Base-by-base conservation (phyloP, 441 rosid genomes). In the Hypseocharis bilobata region DNA sequence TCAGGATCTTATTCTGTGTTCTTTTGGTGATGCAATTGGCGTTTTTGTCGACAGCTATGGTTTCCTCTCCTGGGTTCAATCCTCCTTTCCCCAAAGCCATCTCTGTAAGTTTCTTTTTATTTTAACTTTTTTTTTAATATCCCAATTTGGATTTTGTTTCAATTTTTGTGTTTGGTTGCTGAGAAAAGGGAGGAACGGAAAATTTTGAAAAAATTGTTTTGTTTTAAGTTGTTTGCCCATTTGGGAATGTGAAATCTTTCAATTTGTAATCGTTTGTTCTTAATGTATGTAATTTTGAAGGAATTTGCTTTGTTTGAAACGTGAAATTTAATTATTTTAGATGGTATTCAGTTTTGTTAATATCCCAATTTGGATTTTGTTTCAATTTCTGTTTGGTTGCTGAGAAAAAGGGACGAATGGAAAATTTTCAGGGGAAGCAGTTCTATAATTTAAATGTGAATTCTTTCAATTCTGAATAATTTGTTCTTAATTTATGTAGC, bases 1-100 rank as follows among this genome's bases (percentile, higher is more conserved):
- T n/a, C 19, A 14, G 51, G n/a, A 14, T 44, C 51, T 0, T 44
- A 5, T 14, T 44, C n/a, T 44, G 14, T 44, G 19, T 14, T n/a
- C 51, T 44, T 44, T 19, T 44, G 51, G 3, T 44, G 51, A 1
- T 44, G 51, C 19, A 44, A 3, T 14, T 44, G 51, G 14, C 75
- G 51, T 71, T 82, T 34, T 60, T 64, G 13, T 79, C 84, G 23
- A n/a, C 0, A 16, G 83, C 86, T 52, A 68, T 81, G 67, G 61
- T 74, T 58, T 74, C 88, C 34, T 17, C 84, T 29, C 81, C 75
- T 29, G 74, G 74, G 6, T 62, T 73, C 72, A 72, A 70, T 29
- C 71, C 76, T 27, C 68, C 76, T 10, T 73, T 72, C 74, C 91
- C 96, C n/a, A 88, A 88, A 75, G 88, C 93, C 44, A 86, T 89